Percentiles rank a stretch among this genome's conserved stretches.
Evolutionary conservation across 192 early-diverging fungal genomes (phyloP).

Genomic region (Coemansia sp.): DNA sequence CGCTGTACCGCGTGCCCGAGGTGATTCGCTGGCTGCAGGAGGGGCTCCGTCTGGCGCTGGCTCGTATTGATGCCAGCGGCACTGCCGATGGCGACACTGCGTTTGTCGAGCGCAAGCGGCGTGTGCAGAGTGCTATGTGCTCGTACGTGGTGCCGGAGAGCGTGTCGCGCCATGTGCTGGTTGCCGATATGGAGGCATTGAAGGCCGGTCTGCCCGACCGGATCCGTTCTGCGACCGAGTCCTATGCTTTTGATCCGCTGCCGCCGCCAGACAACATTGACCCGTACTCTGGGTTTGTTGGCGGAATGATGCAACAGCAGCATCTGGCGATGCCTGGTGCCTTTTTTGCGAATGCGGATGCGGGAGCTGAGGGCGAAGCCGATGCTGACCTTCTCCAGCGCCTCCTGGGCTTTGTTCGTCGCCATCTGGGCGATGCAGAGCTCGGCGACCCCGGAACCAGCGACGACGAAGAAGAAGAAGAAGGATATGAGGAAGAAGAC

Average conservation of each 20-base stretch:
- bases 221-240: constrained; percentile 17
- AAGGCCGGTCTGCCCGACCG: constrained; percentile 44
- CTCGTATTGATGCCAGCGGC: constrained; percentile 21
- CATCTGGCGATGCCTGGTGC: constrained; percentile 30
- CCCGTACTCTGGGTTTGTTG: constrained; percentile 32
- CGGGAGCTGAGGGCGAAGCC: constrained; percentile 15
- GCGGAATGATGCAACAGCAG: not conserved
- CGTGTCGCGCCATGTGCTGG: constrained; percentile 51
- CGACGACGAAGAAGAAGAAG: constrained; percentile 21
- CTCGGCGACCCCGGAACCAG: constrained; percentile 37
- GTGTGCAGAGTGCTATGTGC: constrained; percentile 28
- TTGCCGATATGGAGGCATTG: constrained; percentile 44
- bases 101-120: constrained; percentile 6
- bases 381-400: constrained; percentile 15
- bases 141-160: constrained; percentile 44
- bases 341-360: constrained; percentile 12
- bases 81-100: not conserved
- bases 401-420: constrained; percentile 20
- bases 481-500: constrained; percentile 7
- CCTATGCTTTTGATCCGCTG: constrained; percentile 53
- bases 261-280: constrained; percentile 44
- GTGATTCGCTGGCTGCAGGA: constrained; percentile 55
- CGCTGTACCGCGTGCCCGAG: constrained; percentile 87
- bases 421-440: constrained; percentile 5
- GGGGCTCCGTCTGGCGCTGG: constrained; percentile 44